phyloP scores from a whole-genome alignment of 108 stramenopile genomes.

The Mayamaea pseudoterrestris region DNA sequence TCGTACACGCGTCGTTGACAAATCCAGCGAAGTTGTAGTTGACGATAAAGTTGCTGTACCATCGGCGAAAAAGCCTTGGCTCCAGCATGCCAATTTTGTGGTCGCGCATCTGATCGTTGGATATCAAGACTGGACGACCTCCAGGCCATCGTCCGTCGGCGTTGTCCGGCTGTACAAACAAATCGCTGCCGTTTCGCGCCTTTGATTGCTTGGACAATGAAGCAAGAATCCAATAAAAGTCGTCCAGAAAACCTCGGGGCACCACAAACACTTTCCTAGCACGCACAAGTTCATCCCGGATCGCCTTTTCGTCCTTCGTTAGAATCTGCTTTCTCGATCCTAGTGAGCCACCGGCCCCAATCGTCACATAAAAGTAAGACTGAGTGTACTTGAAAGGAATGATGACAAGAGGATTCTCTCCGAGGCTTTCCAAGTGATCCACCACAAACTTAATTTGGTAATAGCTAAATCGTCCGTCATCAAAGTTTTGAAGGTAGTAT shows the following conservation, averaged over 20 bases:
- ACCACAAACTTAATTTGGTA: slow-evolving; percentile 58
- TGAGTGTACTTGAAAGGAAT: slow-evolving; percentile 62
- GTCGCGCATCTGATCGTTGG: slow-evolving; percentile 81
- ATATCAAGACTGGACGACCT: slow-evolving; percentile 59
- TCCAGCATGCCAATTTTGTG: slow-evolving; percentile 71
- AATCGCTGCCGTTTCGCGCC: slow-evolving; percentile 12
- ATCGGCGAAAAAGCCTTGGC: slow-evolving; percentile 65
- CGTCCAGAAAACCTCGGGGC: slow-evolving; percentile 54
- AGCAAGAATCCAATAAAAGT: slow-evolving; percentile 85
- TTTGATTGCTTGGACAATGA: slow-evolving; percentile 50
- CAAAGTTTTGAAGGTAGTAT: slow-evolving; percentile 77
- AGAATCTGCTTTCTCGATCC: slow-evolving; percentile 22
- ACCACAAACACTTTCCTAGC: slow-evolving; percentile 40
- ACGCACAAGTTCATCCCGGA: slow-evolving; percentile 14
- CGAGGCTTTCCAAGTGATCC: slow-evolving; percentile 43
- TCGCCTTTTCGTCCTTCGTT: slow-evolving; percentile 20
- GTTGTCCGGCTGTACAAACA: slow-evolving; percentile 39
- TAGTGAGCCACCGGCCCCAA: slow-evolving; percentile 6
- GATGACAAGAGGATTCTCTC: slow-evolving; percentile 68
- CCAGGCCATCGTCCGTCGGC: slow-evolving; percentile 59
- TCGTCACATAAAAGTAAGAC: slow-evolving; percentile 14
- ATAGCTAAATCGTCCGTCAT: slow-evolving; percentile 51
- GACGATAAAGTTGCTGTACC: slow-evolving; percentile 73
- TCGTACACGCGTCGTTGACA: slow-evolving; percentile 31
- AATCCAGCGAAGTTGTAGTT: slow-evolving; percentile 75